Conservation (phyloP, 352 stramenopile species). For the Aphanomyces stellatus region DNA sequence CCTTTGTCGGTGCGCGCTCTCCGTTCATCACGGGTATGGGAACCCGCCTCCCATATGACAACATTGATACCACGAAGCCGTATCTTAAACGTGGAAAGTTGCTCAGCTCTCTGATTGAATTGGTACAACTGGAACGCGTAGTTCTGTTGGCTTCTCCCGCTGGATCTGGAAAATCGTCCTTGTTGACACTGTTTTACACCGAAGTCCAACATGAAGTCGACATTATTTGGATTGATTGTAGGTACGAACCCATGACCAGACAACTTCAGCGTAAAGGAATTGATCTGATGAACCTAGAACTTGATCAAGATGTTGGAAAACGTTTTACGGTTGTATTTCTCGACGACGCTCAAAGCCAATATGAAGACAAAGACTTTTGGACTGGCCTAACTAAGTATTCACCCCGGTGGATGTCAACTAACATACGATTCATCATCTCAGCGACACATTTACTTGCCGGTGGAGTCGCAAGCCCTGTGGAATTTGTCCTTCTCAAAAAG, state of each 20-base stretch:
- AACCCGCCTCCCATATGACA: background rate
- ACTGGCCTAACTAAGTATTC: background rate
- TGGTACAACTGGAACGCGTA: background rate
- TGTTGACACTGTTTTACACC: background rate
- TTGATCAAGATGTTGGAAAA: background rate
- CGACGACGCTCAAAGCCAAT: background rate
- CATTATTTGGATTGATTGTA: background rate
- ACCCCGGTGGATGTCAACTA: background rate
- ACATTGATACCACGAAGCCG: background rate
- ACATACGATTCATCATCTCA: background rate
- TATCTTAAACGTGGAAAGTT: background rate
- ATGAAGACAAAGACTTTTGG: background rate
- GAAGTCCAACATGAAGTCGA: too few relatives aligned
- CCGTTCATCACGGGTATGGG: background rate
- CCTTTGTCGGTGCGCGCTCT: background rate
- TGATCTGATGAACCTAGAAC: background rate
- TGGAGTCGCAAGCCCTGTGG: background rate
- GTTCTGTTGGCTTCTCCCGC: background rate
- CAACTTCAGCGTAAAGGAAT: background rate
- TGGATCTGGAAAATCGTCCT: background rate
- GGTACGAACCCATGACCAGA: background rate
- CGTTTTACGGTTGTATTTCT: background rate
- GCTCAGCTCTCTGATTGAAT: background rate
- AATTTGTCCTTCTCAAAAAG: background rate
- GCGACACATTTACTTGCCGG: background rate